phyloP scores from a whole-genome alignment of 2,329 filamentous ascomycete species.

The Chaetomium olivaceum region DNA sequence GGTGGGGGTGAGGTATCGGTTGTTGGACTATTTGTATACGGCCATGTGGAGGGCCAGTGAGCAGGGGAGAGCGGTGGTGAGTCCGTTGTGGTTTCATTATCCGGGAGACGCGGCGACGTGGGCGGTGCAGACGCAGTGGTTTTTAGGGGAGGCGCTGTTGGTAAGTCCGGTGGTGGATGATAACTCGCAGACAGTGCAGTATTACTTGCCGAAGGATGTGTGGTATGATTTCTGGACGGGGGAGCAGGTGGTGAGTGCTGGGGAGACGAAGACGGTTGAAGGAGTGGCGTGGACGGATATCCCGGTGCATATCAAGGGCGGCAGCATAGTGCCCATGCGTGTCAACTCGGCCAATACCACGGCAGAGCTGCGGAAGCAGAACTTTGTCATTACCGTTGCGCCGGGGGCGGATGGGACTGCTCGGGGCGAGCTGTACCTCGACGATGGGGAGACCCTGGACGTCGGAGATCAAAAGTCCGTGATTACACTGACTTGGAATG shows the following conservation, averaged over 20 bases:
- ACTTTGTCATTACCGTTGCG: slow-evolving; percentile 52
- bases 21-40: slow-evolving; percentile 76
- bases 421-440: slow-evolving; percentile 51
- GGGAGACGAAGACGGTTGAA: slow-evolving; percentile 28
- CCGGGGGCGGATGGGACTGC: slow-evolving; percentile 51
- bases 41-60: slow-evolving; percentile 60
- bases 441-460: slow-evolving; percentile 44
- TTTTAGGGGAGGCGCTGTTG: slow-evolving; percentile 57
- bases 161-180: slow-evolving; percentile 31
- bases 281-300: slow-evolving; percentile 43
- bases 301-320: slow-evolving; percentile 63
- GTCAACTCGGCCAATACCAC: slow-evolving; percentile 53
- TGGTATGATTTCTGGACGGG: slow-evolving; percentile 56
- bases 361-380: slow-evolving; percentile 47
- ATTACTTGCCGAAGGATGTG: slow-evolving; percentile 32
- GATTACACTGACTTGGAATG: slow-evolving; percentile 29
- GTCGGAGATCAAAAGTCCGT: slow-evolving; percentile 20
- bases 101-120: slow-evolving; percentile 45
- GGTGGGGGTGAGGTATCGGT: slow-evolving; percentile 67
- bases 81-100: slow-evolving; percentile 70
- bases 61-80: slow-evolving; percentile 64
- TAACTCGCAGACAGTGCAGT: slow-evolving; percentile 21
- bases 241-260: slow-evolving; percentile 44
- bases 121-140: slow-evolving; percentile 44
- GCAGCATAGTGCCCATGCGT: slow-evolving; percentile 60